Evolutionary conservation across 768 basidiomycete genomes (phyloP), one percentile per base, ranked within the genome.

Genomic region (Postia placenta): DNA sequence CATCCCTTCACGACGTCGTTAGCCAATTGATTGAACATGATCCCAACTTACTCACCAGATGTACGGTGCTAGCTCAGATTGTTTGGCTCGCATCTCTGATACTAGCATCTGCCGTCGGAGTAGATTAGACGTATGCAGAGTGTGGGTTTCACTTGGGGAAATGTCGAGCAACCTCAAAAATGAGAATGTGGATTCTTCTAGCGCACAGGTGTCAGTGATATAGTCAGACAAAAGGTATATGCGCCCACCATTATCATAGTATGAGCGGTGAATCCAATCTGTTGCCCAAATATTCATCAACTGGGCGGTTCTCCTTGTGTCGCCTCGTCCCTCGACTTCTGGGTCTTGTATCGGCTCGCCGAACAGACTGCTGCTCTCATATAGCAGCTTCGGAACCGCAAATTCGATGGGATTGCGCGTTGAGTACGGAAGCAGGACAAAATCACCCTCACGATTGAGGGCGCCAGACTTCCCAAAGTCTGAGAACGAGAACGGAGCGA

Each of bases 281-380:
- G 85, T 75, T 0, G 82, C 76, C 95, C 96, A 99, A 48, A 99
- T 94, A 64, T 87, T 92, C 69, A 91, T 81, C 52, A 93, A 69
- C 49, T 79, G 85, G 42, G 69, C 67, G 39, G 91, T 58, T 45
- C 78, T 75, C 35, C 78, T 70, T 23, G 71, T 80, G 40, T 81
- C 79, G 5, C 71, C 63, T n/a, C n/a, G n/a, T 0, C 72, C 74
- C 15, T 73, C 70, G 14, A 68, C 64, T 14, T 61, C 61, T 14
- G 76, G 69, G n/a, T 71, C 60, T 59, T 85, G 76, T 3, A 67
- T 72, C 1, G 91, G 87, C 39, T 87, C 69, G 53, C 78, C 67
- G 17, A 88, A 54, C 6, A 93, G 65, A 11, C 87, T 88, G 12
- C 88, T 87, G 40, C 91, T 88, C 24, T 78, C 71, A 64, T 87